Evolutionary conservation across 352 stramenopile genomes (phyloP).

Genomic region (Phytophthora sansomeana): DNA sequence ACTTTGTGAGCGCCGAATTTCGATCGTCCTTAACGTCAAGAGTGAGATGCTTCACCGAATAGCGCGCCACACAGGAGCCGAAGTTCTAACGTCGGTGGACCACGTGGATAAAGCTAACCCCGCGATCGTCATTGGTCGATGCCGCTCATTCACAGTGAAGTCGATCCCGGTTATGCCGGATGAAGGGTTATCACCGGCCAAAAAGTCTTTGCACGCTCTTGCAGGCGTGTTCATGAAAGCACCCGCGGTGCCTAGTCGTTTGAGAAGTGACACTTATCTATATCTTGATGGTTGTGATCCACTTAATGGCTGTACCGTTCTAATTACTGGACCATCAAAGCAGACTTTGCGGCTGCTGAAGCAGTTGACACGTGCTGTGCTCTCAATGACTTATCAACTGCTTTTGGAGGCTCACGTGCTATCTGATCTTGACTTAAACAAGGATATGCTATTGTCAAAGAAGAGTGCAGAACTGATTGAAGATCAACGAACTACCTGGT

Average conservation of each 20-base stretch:
- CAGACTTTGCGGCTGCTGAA: conserved; percentile 94
- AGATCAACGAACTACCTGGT: conserved; percentile 63
- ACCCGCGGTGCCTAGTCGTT: conserved; percentile 32
- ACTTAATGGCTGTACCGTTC: conserved; percentile 93
- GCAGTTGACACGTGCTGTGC: conserved; percentile 86
- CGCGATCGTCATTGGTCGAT: conserved; percentile 66
- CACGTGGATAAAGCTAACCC: conserved; percentile 81
- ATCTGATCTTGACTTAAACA: conserved; percentile 85
- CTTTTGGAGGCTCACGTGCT: conserved; percentile 96
- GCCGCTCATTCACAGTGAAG: conserved; percentile 74
- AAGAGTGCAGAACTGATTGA: conserved; percentile 26
- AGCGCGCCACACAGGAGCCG: conserved; percentile 92
- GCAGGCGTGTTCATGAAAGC: conserved; percentile 40
- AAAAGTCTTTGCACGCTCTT: conserved; percentile 41
- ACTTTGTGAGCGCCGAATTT: conserved; percentile 90
- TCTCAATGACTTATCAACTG: conserved; percentile 96
- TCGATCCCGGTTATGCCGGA: conserved; percentile 56
- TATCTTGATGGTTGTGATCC: conserved; percentile 96
- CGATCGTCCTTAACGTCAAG: conserved; percentile 96
- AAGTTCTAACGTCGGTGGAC: conserved; percentile 93
- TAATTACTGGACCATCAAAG: conserved; percentile 93
- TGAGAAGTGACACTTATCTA: conserved; percentile 89
- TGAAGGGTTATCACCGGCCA: conserved; percentile 39
- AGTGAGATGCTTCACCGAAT: conserved; percentile 92
- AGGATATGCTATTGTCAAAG: conserved; percentile 32